Evolutionary conservation across 176 grass and related monocot genomes (phyloP), one percentile per base, ranked within the genome.

Genomic region (Zea luxurians): DNA sequence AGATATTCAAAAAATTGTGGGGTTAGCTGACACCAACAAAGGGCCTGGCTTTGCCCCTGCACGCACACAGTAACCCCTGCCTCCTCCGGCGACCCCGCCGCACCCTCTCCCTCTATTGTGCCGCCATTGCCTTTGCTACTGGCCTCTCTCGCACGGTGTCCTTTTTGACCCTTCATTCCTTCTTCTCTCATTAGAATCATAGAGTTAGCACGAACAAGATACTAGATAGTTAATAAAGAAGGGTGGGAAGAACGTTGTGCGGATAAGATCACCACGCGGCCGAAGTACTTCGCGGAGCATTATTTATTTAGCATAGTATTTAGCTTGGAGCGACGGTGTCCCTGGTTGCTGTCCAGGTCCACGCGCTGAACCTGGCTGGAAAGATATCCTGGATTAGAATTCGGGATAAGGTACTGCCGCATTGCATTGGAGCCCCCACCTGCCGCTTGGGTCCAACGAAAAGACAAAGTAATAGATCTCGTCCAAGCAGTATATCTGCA

Each of bases 291-390:
- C 41, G 13, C 4, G 1, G 3, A 68, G 7, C 9, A 71, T 70
- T 48, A 42, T 71, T 71, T 78, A 67, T 71, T 71, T 78, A 67
- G 76, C 36, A 13, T 44, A 70, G 78, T 9, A 40, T 27, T 27
- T 27, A 27, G 27, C 9, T n/a, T 27, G n/a, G 17, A 64, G 60
- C 44, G 27, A 37, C 35, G 43, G 38, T 64, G 60, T 49, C 59
- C 59, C 44, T 20, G 16, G 6, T 50, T 6, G 35, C 1, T 74
- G 81, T 83, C 81, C 62, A 75, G 63, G 50, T 76, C 40, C 81
- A 75, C 50, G 62, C 71, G 49, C 49, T 75, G 81, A 83, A 77
- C 64, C 73, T 76, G 82, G 73, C 27, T 61, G 16, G 73, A 70
- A 77, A 77, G 15, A 35, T 18, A 59, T 38, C 40, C 62, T 27